A percentile compares a stretch with the other conserved stretches of the same genome.
phyloP scores from a whole-genome alignment of 2,329 filamentous ascomycete genomes.

The Metarhizium humberi region DNA sequence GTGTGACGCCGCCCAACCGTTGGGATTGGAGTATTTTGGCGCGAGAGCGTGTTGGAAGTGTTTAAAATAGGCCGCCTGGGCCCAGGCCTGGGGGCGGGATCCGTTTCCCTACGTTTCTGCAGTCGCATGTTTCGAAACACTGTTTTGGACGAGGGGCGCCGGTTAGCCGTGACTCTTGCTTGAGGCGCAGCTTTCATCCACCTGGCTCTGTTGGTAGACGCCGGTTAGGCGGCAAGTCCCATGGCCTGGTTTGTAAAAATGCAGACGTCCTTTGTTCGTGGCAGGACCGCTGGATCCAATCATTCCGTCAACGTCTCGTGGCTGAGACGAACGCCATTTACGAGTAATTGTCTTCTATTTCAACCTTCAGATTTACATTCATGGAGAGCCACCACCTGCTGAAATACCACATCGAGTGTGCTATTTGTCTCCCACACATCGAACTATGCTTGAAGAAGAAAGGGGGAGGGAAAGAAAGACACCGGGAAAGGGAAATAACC shows the following conservation, averaged over 20 bases:
- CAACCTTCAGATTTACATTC: not conserved
- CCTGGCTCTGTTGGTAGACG: too few relatives aligned
- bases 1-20: not conserved
- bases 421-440: not conserved
- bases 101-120: conserved; percentile 24
- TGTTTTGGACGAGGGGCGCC: not conserved
- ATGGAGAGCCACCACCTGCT: not conserved
- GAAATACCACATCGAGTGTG: not conserved
- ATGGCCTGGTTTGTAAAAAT: too few relatives aligned
- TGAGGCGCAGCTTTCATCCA: too few relatives aligned
- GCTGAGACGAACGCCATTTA: too few relatives aligned
- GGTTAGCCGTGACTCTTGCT: too few relatives aligned
- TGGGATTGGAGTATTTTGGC: not conserved
- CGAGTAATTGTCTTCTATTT: conserved; percentile 1
- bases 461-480: not conserved
- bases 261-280: too few relatives aligned
- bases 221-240: too few relatives aligned
- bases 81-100: too few relatives aligned
- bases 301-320: too few relatives aligned
- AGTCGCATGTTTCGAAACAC: conserved; percentile 2
- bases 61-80: not conserved
- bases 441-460: not conserved
- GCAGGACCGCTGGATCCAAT: too few relatives aligned
- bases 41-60: not conserved
- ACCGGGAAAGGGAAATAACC: conserved; percentile 1